Conservation (phyloP, 345 rosid genomes). For the Excoecaria agallocha region DNA sequence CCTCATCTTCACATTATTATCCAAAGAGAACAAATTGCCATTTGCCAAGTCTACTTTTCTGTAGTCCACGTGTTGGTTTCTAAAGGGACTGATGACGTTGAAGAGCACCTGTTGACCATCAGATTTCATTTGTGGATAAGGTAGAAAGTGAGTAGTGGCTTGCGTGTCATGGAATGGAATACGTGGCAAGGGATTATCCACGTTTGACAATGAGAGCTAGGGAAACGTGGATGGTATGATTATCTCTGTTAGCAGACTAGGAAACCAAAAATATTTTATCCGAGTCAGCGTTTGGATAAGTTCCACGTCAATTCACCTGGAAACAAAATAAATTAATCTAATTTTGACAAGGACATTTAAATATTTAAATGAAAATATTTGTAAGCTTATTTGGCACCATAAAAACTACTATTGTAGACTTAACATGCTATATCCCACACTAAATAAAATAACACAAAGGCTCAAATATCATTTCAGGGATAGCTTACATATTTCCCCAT, state of each 20-base stretch:
- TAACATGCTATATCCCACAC: too few relatives aligned
- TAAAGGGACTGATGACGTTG: conserved; percentile 27
- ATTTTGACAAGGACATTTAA: too few relatives aligned
- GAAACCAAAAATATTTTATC: conserved; percentile 23
- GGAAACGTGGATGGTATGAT: neutral
- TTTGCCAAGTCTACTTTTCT: neutral
- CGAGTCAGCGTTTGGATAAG: conserved; percentile 36
- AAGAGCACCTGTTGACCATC: conserved; percentile 25
- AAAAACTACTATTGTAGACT: too few relatives aligned
- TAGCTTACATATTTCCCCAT: neutral
- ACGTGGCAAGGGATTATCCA: conserved; percentile 30
- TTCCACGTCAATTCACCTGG: conserved; percentile 24
- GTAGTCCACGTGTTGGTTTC: conserved; percentile 12
- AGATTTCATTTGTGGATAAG: conserved; percentile 30
- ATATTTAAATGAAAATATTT: too few relatives aligned
- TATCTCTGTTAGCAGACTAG: conserved; percentile 26
- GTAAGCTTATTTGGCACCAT: too few relatives aligned
- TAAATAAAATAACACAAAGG: too few relatives aligned
- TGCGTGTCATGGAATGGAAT: conserved; percentile 28
- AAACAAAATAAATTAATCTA: neutral
- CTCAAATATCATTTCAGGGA: neutral
- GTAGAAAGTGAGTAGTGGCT: too few relatives aligned
- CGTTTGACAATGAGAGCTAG: neutral
- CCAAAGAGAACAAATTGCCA: too few relatives aligned
- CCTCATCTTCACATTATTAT: neutral